Evolutionary conservation across 768 basidiomycete species (phyloP).

Genomic region (Russula earlei): DNA sequence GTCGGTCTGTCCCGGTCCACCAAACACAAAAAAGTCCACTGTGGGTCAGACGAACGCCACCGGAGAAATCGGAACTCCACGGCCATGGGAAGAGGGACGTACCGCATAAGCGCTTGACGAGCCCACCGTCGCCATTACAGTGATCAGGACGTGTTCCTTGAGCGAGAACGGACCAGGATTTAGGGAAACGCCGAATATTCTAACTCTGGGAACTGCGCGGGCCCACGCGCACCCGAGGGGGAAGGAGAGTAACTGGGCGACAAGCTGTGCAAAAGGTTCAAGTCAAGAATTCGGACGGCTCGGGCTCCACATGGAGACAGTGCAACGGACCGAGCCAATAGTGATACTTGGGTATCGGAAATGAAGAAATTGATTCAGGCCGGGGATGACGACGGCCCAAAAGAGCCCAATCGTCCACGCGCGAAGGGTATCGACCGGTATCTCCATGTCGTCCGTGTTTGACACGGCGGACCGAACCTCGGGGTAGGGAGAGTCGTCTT

Average conservation of each 20-base stretch:
- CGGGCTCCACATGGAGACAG: background rate
- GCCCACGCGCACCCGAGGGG: constrained; percentile 57
- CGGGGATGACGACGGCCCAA: constrained; percentile 57
- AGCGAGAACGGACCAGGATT: constrained; percentile 73
- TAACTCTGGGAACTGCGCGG: constrained; percentile 41
- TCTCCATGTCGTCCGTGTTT: constrained; percentile 58
- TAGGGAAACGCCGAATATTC: constrained; percentile 48
- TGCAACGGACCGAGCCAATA: constrained; percentile 25
- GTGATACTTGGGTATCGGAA: constrained; percentile 26
- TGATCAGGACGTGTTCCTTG: constrained; percentile 42
- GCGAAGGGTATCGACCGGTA: constrained; percentile 54
- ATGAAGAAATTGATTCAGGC: constrained; percentile 67
- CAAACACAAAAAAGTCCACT: background rate
- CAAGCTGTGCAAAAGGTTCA: constrained; percentile 33
- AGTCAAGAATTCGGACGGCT: background rate
- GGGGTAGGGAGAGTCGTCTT: constrained; percentile 78
- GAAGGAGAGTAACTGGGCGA: constrained; percentile 63
- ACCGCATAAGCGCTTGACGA: constrained; percentile 35
- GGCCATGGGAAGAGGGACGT: constrained; percentile 20
- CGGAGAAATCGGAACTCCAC: background rate
- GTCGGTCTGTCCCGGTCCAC: constrained; percentile 36
- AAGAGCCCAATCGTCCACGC: constrained; percentile 64
- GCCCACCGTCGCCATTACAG: constrained; percentile 36
- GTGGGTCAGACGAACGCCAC: background rate
- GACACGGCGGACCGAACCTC: constrained; percentile 72